A percentile compares a stretch with the other conserved stretches of the same genome.
phyloP scores from a whole-genome alignment of 2,329 filamentous ascomycete genomes.

The Neurospora sp. region DNA sequence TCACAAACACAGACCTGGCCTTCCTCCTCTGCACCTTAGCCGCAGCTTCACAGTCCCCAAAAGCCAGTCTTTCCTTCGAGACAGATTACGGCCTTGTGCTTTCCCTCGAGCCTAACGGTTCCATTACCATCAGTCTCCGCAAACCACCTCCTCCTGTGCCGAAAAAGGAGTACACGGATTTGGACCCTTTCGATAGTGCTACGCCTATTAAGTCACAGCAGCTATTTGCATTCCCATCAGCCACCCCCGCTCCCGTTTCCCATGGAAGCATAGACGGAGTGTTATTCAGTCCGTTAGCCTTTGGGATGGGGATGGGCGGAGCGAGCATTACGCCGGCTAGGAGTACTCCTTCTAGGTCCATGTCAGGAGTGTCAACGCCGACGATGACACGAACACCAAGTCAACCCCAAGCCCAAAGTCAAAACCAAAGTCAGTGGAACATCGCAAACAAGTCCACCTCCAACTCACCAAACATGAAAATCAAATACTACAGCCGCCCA shows the following conservation, averaged over 20 bases:
- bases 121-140: conserved; percentile 1
- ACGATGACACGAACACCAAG: too few species aligned
- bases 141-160: background rate
- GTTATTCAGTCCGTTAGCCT: background rate
- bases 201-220: background rate
- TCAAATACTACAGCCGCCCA: background rate
- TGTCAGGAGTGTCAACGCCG: background rate
- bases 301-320: background rate
- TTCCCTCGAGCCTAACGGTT: conserved; percentile 1
- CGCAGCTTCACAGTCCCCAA: background rate
- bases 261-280: background rate
- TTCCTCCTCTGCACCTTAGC: conserved; percentile 11
- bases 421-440: background rate
- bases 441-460: background rate
- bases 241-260: background rate
- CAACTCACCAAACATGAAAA: background rate
- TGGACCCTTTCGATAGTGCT: background rate
- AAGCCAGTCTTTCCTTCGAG: conserved; percentile 1
- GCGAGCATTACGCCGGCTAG: background rate
- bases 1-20: conserved; percentile 11
- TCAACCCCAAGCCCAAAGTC: background rate
- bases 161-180: background rate
- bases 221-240: background rate
- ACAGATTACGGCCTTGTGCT: conserved; percentile 9
- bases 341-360: background rate